These are phyloP conservation scores for Rosa lucieae DNA, from an alignment of 306 rosid species.

Conservation along the genomic window DNA sequence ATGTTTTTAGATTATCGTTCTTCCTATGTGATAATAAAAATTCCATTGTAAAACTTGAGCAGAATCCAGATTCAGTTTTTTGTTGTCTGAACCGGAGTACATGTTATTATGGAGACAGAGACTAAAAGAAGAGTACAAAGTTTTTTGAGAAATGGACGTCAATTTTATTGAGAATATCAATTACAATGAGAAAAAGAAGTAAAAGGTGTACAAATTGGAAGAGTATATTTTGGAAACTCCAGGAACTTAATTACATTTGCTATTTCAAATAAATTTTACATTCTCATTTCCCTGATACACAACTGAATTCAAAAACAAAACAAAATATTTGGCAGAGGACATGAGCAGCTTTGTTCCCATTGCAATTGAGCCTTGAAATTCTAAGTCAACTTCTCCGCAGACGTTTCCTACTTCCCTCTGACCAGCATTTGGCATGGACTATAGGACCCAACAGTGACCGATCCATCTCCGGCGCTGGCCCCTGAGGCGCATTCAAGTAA, in stretches of 20 bases:
- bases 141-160: neutral
- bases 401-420: constrained; percentile 74
- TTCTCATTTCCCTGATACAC: neutral
- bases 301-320: neutral
- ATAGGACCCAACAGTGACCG: constrained; percentile 74
- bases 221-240: no score
- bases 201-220: no score
- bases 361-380: neutral
- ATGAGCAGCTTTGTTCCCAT: neutral
- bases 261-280: neutral
- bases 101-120: neutral
- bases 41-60: neutral
- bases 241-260: no score
- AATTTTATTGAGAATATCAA: neutral
- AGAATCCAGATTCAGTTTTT: neutral
- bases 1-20: no score
- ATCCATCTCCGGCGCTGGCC: constrained; percentile 60
- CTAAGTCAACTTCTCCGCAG: constrained; percentile 41
- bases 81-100: neutral
- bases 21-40: neutral
- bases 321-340: neutral
- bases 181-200: no score
- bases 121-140: neutral
- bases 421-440: constrained; percentile 87
- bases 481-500: constrained; percentile 64